Evolutionary conservation across 768 basidiomycete genomes (phyloP).

Genomic region (Boletus sp.): DNA sequence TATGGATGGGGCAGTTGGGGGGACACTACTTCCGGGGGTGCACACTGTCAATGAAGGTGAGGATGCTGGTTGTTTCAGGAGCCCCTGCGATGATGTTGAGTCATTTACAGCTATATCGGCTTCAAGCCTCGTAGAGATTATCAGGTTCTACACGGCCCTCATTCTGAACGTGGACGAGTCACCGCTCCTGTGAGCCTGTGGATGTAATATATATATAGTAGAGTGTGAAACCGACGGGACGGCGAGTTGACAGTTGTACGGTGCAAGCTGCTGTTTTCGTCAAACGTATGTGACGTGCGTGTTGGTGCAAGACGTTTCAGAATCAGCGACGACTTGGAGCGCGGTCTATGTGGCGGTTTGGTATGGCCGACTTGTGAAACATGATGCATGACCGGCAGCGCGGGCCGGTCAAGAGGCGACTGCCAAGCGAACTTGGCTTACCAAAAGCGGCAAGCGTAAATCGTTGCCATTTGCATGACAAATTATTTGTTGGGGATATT

Average conservation of each 20-base stretch:
- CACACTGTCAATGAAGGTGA: slow-evolving; percentile 76
- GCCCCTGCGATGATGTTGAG: not conserved
- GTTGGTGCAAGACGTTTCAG: no score
- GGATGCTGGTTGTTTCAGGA: slow-evolving; percentile 13
- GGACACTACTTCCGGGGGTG: slow-evolving; percentile 39
- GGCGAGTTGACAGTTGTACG: not conserved
- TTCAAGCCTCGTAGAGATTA: slow-evolving; percentile 58
- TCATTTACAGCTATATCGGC: slow-evolving; percentile 38
- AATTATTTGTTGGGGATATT: not conserved
- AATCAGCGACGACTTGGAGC: no score
- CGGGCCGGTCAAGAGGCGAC: not conserved
- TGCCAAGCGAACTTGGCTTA: not conserved
- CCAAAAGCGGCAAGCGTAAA: not conserved
- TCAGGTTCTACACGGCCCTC: slow-evolving; percentile 62
- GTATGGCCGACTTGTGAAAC: not conserved
- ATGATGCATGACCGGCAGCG: not conserved
- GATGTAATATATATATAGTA: not conserved
- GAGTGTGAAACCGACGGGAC: not conserved
- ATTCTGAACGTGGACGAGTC: slow-evolving; percentile 70
- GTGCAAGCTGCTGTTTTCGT: no score
- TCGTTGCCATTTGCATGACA: not conserved
- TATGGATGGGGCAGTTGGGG: slow-evolving; percentile 31
- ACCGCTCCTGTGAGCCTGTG: not conserved
- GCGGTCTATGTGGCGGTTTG: no score
- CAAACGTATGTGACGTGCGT: no score